Conservation (phyloP, 208 protist genomes). For the Trypanosoma mega region DNA sequence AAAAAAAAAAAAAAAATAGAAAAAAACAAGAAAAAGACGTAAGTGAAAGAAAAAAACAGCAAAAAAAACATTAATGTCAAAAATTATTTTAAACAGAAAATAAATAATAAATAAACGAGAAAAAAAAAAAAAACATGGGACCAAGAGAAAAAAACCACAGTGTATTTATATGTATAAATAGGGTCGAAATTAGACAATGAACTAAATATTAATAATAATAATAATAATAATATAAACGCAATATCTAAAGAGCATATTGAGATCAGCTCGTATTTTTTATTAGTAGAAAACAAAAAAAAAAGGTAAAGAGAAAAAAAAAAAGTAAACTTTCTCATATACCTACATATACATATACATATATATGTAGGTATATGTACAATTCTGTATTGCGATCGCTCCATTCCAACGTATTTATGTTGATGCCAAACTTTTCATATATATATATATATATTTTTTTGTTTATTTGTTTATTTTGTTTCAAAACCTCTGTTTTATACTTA, state of each 20-base stretch:
- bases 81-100: constrained; percentile 8
- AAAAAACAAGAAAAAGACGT: too few relatives aligned
- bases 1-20: too few relatives aligned
- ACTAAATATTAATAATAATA: constrained; percentile 30
- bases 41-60: constrained; percentile 8
- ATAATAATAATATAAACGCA: constrained; percentile 16
- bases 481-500: not conserved
- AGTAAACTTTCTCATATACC: not conserved
- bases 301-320: constrained; percentile 7
- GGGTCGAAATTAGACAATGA: constrained; percentile 8
- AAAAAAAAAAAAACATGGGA: constrained; percentile 21
- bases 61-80: constrained; percentile 2
- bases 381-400: not conserved
- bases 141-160: not conserved
- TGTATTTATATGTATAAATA: not conserved
- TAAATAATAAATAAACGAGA: too few relatives aligned
- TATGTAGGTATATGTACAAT: not conserved
- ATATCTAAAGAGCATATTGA: too few relatives aligned
- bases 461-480: not conserved
- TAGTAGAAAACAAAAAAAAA: not conserved
- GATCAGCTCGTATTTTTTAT: not conserved
- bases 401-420: too few relatives aligned
- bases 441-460: constrained; percentile 4
- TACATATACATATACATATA: not conserved
- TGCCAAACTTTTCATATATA: too few relatives aligned